Evolutionary conservation across 2,329 filamentous ascomycete genomes (phyloP).

Genomic region (Alternaria burnsii): DNA sequence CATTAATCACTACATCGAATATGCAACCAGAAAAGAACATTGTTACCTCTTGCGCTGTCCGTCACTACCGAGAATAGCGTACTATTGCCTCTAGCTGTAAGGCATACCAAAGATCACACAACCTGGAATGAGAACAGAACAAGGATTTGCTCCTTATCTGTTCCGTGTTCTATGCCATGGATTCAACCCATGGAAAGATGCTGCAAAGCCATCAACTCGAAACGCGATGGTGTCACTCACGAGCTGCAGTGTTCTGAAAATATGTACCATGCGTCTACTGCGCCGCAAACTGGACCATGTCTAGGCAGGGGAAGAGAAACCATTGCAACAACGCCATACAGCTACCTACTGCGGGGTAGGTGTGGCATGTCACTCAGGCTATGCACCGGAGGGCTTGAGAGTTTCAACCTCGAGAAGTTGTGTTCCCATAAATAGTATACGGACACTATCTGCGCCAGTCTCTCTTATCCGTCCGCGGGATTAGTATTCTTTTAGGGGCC

Average conservation of each 20-base stretch:
- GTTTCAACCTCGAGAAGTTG: not conserved
- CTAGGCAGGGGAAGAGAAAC: not conserved
- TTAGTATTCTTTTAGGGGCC: not conserved
- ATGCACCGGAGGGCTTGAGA: not conserved
- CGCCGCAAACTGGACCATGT: conserved; percentile 1
- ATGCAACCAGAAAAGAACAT: not conserved
- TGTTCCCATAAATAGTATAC: conserved; percentile 2
- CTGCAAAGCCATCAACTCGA: not conserved
- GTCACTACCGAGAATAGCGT: not conserved
- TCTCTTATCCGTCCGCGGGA: not conserved
- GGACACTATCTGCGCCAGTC: not conserved
- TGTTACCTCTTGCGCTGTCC: not conserved
- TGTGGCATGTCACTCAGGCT: not conserved
- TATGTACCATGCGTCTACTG: not conserved
- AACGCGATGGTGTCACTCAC: not conserved
- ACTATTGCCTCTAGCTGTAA: not conserved
- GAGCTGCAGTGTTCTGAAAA: conserved; percentile 4
- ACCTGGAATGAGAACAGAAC: not conserved
- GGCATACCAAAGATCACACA: not conserved
- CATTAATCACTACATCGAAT: not conserved
- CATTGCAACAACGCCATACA: not conserved
- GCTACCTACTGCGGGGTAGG: not conserved
- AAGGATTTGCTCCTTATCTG: not conserved
- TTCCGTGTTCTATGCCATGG: not conserved
- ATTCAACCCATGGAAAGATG: not conserved